Base-by-base conservation (phyloP, 169 alveolate species). In the Plasmodium cynomolgi region DNA sequence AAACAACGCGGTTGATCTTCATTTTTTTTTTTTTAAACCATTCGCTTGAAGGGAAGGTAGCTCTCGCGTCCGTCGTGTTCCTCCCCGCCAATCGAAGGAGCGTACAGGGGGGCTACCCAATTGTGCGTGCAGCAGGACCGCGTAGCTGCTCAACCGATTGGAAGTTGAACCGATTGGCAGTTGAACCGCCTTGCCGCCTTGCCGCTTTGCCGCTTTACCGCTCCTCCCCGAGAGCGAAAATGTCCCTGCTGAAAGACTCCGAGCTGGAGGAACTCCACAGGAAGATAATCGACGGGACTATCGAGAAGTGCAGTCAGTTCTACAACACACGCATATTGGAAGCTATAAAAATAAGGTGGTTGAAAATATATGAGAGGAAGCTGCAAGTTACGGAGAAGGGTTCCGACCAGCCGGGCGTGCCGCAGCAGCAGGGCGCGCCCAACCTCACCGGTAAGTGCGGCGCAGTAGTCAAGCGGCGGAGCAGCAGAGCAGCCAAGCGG, bases 271-370 rank as follows among this genome's bases (percentile, higher is more conserved):
- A 86, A 71, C 62, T 86, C n/a, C 84, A 86, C 85, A 86, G 80
- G 62, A 62, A 79, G 41, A 86, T 86, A 20, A 86, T 86, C 80
- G 86, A 86, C 81, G 80, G 79, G 47, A 86, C 93, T 1, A 86
- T 86, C 62, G 62, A 86, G 39, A 86, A 86, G 31, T 86, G 93
- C 80, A 31, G 93, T 5, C 56, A 86, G 71, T 86, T 86, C 68
- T 86, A 86, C 37, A 86, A 86, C 31, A 84, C 72, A 20, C 82
- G 93, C 3, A 86, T 86, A 33, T 56, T 86, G 7, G 93, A 86
- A 33, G 93, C 93, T 15, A 86, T 86, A 23, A 86, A 86, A 26
- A 77, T 54, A 9, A 75, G 93, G 71, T 86, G 93, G 93, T 4
- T 54, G 41, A 86, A 86, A 56, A 86, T 86, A 54, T 86, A 86